These are phyloP conservation scores for Phyllosticta citriasiana DNA, from an alignment of 2,329 filamentous ascomycete species.

Conservation along the genomic window DNA sequence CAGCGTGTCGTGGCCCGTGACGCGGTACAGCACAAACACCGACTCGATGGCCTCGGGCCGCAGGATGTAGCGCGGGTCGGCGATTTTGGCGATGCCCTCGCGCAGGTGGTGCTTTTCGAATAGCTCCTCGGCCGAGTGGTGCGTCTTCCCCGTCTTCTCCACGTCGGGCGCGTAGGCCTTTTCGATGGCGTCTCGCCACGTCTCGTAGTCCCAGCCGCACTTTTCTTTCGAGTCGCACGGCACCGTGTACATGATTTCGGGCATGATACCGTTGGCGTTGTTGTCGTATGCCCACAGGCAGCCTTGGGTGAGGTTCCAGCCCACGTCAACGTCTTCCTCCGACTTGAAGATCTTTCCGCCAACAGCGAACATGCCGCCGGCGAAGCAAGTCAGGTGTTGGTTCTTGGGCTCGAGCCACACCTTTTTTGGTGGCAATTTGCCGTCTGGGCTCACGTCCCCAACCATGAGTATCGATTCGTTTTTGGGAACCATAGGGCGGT, in stretches of 20 bases:
- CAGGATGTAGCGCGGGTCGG: slow-evolving; percentile 4
- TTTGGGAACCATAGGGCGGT: slow-evolving; percentile 33
- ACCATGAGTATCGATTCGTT: slow-evolving; percentile 20
- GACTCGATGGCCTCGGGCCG: slow-evolving; percentile 49
- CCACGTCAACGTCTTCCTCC: slow-evolving; percentile 44
- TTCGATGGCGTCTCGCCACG: slow-evolving; percentile 45
- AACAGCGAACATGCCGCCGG: slow-evolving; percentile 53
- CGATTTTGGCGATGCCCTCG: slow-evolving; percentile 6
- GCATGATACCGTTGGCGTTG: slow-evolving; percentile 50
- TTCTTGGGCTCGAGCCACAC: slow-evolving; percentile 10
- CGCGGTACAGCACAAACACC: slow-evolving; percentile 43
- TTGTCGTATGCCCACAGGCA: slow-evolving; percentile 54
- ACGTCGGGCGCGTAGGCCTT: slow-evolving; percentile 28
- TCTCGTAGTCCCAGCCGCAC: slow-evolving; percentile 46
- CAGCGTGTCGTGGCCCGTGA: slow-evolving; percentile 39
- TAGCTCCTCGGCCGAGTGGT: background rate
- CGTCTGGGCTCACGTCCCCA: slow-evolving; percentile 23
- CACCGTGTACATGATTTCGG: slow-evolving; percentile 45
- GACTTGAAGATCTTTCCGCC: slow-evolving; percentile 48
- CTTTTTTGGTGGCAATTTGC: slow-evolving; percentile 13
- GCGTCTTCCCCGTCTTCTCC: background rate
- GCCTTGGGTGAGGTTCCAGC: slow-evolving; percentile 47
- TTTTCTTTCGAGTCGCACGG: slow-evolving; percentile 33
- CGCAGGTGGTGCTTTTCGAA: background rate
- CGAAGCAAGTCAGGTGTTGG: slow-evolving; percentile 45